Conservation (phyloP, 495 filamentous ascomycete species). For the Pseudomonodictys pantanalensis region DNA sequence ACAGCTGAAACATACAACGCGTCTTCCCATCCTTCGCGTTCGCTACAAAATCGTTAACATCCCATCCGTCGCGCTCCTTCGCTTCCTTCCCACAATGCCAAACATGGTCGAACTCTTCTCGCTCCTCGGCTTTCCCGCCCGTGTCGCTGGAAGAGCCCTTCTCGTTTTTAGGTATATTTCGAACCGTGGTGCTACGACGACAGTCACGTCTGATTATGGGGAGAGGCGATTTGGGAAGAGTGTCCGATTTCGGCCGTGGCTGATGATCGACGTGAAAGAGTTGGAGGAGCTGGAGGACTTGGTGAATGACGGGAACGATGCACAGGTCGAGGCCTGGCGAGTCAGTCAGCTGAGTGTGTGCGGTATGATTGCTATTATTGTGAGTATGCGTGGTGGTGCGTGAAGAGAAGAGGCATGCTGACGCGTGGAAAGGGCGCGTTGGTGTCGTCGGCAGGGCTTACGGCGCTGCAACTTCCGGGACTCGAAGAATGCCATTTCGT, state of each 20-base stretch:
- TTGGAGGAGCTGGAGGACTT: constrained; percentile 20
- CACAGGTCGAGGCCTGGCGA: constrained; percentile 14
- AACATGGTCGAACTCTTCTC: constrained; percentile 19
- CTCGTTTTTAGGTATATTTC: constrained; percentile 12
- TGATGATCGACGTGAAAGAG: constrained; percentile 27
- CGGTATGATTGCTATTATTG: constrained; percentile 23
- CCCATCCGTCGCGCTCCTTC: too few relatives aligned
- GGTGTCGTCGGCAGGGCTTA: constrained; percentile 8
- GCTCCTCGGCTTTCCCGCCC: constrained; percentile 16
- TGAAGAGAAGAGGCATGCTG: neutral
- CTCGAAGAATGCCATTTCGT: constrained; percentile 13
- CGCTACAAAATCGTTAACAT: too few relatives aligned
- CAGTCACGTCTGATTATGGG: constrained; percentile 2
- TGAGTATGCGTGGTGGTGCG: neutral
- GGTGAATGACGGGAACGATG: constrained; percentile 21
- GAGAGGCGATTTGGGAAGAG: constrained; percentile 14
- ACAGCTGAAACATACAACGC: too few relatives aligned
- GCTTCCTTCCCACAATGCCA: neutral
- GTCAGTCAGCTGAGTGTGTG: constrained; percentile 16
- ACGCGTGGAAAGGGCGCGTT: constrained; percentile 15
- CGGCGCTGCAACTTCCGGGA: constrained; percentile 20
- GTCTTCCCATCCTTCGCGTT: too few relatives aligned
- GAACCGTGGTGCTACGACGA: neutral
- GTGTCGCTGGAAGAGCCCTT: constrained; percentile 8
- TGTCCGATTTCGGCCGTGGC: constrained; percentile 20